Evolutionary conservation across 352 stramenopile species (phyloP).

Genomic region (Phytophthora rubi): DNA sequence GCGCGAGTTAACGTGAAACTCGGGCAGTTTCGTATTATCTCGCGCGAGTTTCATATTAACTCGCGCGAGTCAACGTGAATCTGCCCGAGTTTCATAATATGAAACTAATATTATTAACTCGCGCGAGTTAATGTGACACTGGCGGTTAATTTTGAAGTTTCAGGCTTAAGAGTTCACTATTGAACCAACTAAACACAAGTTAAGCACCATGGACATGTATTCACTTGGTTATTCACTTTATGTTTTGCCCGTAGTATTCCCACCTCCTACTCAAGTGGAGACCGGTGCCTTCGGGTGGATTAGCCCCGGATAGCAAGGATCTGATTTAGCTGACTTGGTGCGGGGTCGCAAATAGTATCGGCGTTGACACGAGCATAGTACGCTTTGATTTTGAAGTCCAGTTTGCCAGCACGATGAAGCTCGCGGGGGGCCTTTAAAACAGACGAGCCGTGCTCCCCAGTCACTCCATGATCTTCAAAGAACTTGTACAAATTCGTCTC

Average conservation of each 20-base stretch:
- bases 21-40: not conserved
- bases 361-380: not conserved
- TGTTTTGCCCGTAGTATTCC: not conserved
- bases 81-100: not conserved
- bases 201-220: not conserved
- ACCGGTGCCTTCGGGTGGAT: not conserved
- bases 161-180: not conserved
- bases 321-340: constrained; percentile 3
- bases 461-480: constrained; percentile 7
- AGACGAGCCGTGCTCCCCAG: constrained; percentile 7
- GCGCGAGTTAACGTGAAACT: not conserved
- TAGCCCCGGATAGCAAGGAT: not conserved
- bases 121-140: not conserved
- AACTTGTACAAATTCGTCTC: constrained; percentile 11
- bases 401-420: constrained; percentile 8
- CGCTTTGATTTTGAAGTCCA: not conserved
- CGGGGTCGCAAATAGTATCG: not conserved
- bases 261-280: not conserved
- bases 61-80: not conserved
- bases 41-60: not conserved
- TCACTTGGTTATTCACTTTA: not conserved
- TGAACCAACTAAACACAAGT: not conserved
- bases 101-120: not conserved
- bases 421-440: constrained; percentile 7
- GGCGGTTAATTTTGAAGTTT: not conserved